A percentile compares a stretch with the other conserved stretches of the same genome.
Conservation (phyloP, 1,139 yeast genomes). For the Protomyces arabidopsidicola region DNA sequence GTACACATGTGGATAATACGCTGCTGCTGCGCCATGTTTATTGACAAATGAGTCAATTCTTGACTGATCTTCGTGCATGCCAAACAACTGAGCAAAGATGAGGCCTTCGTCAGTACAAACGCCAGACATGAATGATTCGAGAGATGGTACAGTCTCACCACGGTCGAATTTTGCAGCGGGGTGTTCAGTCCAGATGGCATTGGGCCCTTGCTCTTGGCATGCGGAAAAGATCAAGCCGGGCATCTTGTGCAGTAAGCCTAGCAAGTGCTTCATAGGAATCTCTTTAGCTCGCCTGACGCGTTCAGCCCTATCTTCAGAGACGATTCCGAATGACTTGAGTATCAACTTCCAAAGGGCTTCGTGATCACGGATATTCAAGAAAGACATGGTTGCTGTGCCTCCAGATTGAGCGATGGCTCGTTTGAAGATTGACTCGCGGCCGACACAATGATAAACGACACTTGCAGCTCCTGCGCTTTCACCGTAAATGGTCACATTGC, state of each 20-base stretch:
- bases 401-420: constrained; percentile 24
- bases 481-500: constrained; percentile 41
- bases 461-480: constrained; percentile 42
- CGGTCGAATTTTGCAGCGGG: constrained; percentile 11
- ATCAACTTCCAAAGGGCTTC: constrained; percentile 12
- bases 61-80: constrained; percentile 12
- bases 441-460: constrained; percentile 21
- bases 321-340: constrained; percentile 5
- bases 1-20: not conserved
- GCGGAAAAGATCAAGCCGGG: constrained; percentile 17
- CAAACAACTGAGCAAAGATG: constrained; percentile 13
- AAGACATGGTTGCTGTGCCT: constrained; percentile 21
- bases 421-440: constrained; percentile 14
- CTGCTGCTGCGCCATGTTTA: constrained; percentile 5
- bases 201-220: constrained; percentile 15
- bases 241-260: not conserved
- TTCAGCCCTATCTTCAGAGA: not conserved
- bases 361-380: not conserved
- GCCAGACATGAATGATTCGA: constrained; percentile 17
- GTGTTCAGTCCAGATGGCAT: constrained; percentile 23
- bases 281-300: constrained; percentile 8
- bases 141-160: constrained; percentile 6
- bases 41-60: constrained; percentile 9
- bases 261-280: constrained; percentile 1
- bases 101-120: constrained; percentile 15